A percentile compares a stretch with the other conserved stretches of the same genome.
Evolutionary conservation across 352 stramenopile species (phyloP).

Genomic region (Globisporangium cystogenes): DNA sequence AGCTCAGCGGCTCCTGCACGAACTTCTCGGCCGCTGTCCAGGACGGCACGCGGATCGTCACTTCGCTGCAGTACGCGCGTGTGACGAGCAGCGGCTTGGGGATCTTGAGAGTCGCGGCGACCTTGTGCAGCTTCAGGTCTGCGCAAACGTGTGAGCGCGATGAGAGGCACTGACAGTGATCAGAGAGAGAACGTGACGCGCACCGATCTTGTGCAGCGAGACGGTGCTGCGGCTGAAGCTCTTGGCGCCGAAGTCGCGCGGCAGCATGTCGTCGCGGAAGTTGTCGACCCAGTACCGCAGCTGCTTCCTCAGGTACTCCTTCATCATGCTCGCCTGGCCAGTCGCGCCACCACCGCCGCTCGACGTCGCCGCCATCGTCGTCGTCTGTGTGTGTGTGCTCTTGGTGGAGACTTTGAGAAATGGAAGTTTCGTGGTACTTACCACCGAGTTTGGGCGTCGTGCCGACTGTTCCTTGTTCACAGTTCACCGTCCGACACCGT

Average conservation of each 20-base stretch:
- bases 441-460: too few relatives aligned
- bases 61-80: constrained; percentile 39
- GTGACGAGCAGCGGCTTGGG: constrained; percentile 47
- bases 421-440: too few relatives aligned
- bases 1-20: constrained; percentile 39
- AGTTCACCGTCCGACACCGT: too few relatives aligned
- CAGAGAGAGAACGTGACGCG: background rate
- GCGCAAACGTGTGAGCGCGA: background rate
- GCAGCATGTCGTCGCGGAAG: constrained; percentile 53
- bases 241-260: constrained; percentile 47
- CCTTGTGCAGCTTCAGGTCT: constrained; percentile 66
- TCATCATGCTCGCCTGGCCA: constrained; percentile 41
- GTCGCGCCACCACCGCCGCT: constrained; percentile 13
- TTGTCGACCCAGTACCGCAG: constrained; percentile 61
- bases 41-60: constrained; percentile 52
- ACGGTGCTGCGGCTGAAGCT: constrained; percentile 39
- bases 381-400: too few relatives aligned
- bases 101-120: constrained; percentile 38
- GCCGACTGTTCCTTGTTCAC: too few relatives aligned
- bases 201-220: constrained; percentile 45
- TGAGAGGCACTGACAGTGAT: background rate
- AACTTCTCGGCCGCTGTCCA: constrained; percentile 50
- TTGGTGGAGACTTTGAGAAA: too few relatives aligned
- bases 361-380: background rate
- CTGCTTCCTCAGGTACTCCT: constrained; percentile 65